These are phyloP conservation scores for Pelagophyceae sp. DNA, from an alignment of 352 stramenopile species.

Conservation along the genomic window DNA sequence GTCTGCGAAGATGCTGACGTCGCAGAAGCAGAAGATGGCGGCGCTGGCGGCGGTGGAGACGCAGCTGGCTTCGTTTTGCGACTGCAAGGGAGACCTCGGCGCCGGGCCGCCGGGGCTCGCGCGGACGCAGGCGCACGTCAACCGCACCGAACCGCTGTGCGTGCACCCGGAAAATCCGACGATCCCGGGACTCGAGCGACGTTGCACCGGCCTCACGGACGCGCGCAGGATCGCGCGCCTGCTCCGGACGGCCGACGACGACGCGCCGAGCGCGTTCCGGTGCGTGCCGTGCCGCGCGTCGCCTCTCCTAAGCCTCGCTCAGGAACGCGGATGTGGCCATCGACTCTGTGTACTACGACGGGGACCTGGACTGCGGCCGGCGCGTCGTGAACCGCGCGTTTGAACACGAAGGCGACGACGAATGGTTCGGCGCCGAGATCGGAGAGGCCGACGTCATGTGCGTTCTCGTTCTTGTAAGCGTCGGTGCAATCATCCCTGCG, in stretches of 20 bases:
- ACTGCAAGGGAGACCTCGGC: neutral
- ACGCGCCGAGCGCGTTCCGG: too few relatives aligned
- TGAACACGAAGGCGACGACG: neutral
- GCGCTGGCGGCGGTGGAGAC: too few relatives aligned
- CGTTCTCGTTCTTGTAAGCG: neutral
- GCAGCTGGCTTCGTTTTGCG: neutral
- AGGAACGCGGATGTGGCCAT: too few relatives aligned
- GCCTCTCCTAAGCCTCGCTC: too few relatives aligned
- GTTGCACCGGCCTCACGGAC: too few relatives aligned
- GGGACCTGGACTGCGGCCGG: neutral
- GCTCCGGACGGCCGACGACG: too few relatives aligned
- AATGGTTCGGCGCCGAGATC: neutral
- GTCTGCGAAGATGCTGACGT: too few relatives aligned
- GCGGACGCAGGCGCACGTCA: neutral
- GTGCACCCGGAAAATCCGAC: too few relatives aligned
- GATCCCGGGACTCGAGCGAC: too few relatives aligned
- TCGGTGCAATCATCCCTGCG: neutral
- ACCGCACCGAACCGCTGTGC: neutral
- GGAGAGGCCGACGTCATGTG: neutral
- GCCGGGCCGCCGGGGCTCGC: neutral
- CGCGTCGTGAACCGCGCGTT: neutral
- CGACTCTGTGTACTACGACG: neutral
- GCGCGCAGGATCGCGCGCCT: too few relatives aligned
- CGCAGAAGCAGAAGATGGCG: too few relatives aligned
- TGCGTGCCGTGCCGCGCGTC: too few relatives aligned